Evolutionary conservation across 2,329 filamentous ascomycete genomes (phyloP), one percentile per base, ranked within the genome.

Genomic region (Fusarium nygamai): DNA sequence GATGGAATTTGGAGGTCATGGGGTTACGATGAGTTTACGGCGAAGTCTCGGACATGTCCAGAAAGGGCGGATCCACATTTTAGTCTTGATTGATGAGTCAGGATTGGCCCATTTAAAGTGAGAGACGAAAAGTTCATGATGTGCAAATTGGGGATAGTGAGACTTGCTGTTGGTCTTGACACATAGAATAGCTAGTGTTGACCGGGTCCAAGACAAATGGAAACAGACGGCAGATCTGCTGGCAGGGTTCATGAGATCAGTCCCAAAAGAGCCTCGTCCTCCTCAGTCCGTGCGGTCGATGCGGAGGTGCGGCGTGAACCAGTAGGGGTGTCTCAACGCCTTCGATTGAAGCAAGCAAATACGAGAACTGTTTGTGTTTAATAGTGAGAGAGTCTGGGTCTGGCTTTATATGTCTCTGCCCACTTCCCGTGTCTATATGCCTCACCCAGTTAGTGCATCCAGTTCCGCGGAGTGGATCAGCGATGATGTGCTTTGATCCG

Each of bases 41-140:
- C 34, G 58, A 72, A 74, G 71, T 72, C 46, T 72, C 71, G 71
- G 71, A 47, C 63, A 46, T 74, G 72, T 74, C n/a, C 51, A 74
- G 24, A 41, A 57, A 74, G 60, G 72, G 72, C 72, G 72, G 72
- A 64, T 74, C 71, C 71, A 73, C 71, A 70, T 48, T 61, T 46
- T 29, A 22, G 36, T 51, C 31, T 57, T n/a, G 9, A 24, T 33
- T 62, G 67, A 60, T 70, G 67, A 70, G 67, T 70, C 47, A 70
- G 60, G 67, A 53, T 60, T 56, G 36, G 33, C 31, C 51, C 36
- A 39, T 17, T 34, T 4, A 2, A 34, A 51, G 48, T 4, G 29
- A 24, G 16, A 27, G 20, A 31, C 1, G 8, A 7, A 48, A 39
- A 63, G 48, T 63, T 69, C 48, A 69, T 69, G 48, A 69, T 69